A percentile compares a stretch with the other conserved stretches of the same genome.
phyloP scores from a whole-genome alignment of 345 rosid species.

The Euphorbia tirucalli region DNA sequence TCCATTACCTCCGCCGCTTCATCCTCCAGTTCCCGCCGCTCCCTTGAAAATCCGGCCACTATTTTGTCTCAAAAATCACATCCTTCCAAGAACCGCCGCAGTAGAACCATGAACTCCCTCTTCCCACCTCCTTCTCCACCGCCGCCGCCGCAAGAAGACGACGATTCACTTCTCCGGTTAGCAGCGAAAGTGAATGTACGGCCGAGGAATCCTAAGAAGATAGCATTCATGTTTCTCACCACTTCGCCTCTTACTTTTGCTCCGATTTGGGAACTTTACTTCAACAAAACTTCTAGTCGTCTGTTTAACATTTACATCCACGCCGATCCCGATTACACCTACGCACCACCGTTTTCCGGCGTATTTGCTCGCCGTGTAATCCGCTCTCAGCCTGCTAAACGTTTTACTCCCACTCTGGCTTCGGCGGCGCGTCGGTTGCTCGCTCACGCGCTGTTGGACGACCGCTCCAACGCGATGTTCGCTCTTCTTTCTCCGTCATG shows the following conservation, averaged over 20 bases:
- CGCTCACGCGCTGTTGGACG: constrained; percentile 67
- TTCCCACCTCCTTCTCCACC: constrained; percentile 10
- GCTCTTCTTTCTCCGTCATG: constrained; percentile 68
- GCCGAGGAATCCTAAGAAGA: constrained; percentile 40
- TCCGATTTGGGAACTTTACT: constrained; percentile 63
- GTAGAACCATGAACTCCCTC: neutral
- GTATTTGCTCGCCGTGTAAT: constrained; percentile 54
- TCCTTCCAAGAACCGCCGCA: constrained; percentile 12
- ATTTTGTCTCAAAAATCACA: constrained; percentile 8
- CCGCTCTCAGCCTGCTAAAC: constrained; percentile 47
- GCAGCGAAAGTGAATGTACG: constrained; percentile 49
- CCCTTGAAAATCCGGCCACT: constrained; percentile 1
- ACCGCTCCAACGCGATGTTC: constrained; percentile 56
- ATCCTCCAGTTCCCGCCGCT: neutral
- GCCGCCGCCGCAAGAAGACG: constrained; percentile 31
- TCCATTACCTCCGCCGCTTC: constrained; percentile 23
- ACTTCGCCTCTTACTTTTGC: constrained; percentile 65
- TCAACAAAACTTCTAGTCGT: constrained; percentile 29
- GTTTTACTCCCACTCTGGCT: constrained; percentile 55
- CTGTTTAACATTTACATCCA: constrained; percentile 70
- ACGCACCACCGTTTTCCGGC: constrained; percentile 50
- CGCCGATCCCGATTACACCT: constrained; percentile 52
- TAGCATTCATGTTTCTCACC: constrained; percentile 72
- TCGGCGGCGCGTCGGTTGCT: constrained; percentile 72
- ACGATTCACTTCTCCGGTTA: constrained; percentile 40